Percentiles rank a stretch among this genome's conserved stretches.
Evolutionary conservation across 2,329 filamentous ascomycete genomes (phyloP).

Genomic region (Aspergillus transmontanensis): DNA sequence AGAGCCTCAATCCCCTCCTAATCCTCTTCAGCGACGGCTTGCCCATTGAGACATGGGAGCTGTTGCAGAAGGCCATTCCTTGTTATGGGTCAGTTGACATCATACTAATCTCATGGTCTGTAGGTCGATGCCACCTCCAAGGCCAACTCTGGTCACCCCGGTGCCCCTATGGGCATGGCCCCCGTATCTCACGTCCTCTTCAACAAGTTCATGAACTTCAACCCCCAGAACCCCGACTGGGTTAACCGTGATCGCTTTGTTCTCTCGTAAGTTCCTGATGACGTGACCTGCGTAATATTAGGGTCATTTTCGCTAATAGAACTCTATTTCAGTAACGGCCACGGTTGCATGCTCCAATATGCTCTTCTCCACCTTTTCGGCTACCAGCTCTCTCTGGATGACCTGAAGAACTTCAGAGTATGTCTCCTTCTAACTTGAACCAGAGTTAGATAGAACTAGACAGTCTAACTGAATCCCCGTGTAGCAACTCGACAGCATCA

Average conservation of each 20-base stretch:
- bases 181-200: conserved; percentile 95
- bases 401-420: conserved; percentile 96
- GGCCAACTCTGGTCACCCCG: conserved; percentile 97
- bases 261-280: conserved; percentile 74
- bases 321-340: conserved; percentile 73
- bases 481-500: conserved; percentile 74
- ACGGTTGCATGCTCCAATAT: conserved; percentile 99
- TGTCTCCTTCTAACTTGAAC: conserved; percentile 41
- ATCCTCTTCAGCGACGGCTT: background rate
- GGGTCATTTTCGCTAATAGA: conserved; percentile 12
- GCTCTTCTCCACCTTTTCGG: conserved; percentile 95
- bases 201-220: conserved; percentile 99
- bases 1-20: background rate
- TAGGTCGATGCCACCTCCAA: conserved; percentile 96
- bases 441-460: background rate
- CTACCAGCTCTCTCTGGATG: conserved; percentile 82
- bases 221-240: conserved; percentile 98
- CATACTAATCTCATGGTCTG: conserved; percentile 16
- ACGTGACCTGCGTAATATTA: background rate
- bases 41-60: background rate
- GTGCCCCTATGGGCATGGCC: conserved; percentile 97
- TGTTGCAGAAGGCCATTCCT: background rate
- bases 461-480: conserved; percentile 17
- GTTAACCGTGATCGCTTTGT: conserved; percentile 97
- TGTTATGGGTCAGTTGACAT: background rate